Evolutionary conservation across 805 yeast species (phyloP), one percentile per base, ranked within the genome.

Genomic region (Kregervanrija fluxuum): DNA sequence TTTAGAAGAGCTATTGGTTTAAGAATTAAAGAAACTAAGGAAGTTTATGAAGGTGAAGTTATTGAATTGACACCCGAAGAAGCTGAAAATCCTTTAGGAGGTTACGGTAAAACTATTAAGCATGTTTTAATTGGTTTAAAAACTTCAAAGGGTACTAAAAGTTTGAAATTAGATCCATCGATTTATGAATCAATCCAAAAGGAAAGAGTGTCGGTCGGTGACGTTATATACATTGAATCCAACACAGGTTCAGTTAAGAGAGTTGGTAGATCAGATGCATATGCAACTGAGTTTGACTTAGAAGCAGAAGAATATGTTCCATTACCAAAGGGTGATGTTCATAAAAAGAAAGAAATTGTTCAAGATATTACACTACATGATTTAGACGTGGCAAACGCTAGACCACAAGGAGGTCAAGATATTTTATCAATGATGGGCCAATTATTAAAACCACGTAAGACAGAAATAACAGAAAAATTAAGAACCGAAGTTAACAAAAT

Each of bases 331-430:
- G 99, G 99, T 46, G 99, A 93, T 71, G 78, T 93, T 60, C 99
- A 93, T 70, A 86, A 87, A 61, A 81, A 97, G 59, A 88, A 87
- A 61, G 95, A 89, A 60, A 95, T 89, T 33, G 96, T 90, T 33
- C 99, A 93, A 67, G 95, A 96, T 1, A 97, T 93, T n/a, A 87
- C 97, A 2, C 73, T 93, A 54, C 98, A 93, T 68, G 99, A 93
- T 66, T 86, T 93, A 55, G 99, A 93, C 67, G 96, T 91, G 43
- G 95, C 95, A 62, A 93, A 93, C 68, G 89, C 98, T 12, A 82
- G 96, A 64, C 90, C 96, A 14, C 99, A 93, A 67, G 99, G 99
- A 30, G 95, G 95, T 58, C 75, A 93, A 60, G 98, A 98, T 13
- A 75, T 93, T 49, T 86, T 93, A 59, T 84, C 95, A 93, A 93